A percentile compares a stretch with the other conserved stretches of the same genome.
phyloP scores from a whole-genome alignment of 306 rosid species.

The Dalbergia oliveri region DNA sequence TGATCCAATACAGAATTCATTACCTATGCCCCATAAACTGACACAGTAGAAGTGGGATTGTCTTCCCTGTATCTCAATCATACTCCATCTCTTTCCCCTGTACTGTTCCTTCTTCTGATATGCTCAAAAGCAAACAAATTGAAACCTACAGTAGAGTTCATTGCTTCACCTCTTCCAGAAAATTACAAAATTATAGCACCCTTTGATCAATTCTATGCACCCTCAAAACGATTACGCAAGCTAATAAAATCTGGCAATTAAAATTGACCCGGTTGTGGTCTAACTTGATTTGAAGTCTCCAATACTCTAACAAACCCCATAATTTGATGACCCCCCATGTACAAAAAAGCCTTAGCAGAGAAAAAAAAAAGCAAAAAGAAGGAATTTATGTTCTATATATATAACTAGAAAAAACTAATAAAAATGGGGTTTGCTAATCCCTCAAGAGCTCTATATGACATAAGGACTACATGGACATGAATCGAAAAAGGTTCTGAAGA shows the following conservation, averaged over 20 bases:
- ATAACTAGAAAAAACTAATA: not conserved
- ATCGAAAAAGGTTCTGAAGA: not conserved
- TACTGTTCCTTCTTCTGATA: slow-evolving; percentile 26
- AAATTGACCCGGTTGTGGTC: slow-evolving; percentile 6
- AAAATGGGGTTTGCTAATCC: slow-evolving; percentile 39
- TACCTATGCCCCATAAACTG: slow-evolving; percentile 4
- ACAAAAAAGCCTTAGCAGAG: slow-evolving; percentile 38
- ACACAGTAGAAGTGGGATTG: slow-evolving; percentile 42
- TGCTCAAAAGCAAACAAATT: slow-evolving; percentile 33
- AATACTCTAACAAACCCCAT: slow-evolving; percentile 9
- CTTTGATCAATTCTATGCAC: slow-evolving; percentile 10
- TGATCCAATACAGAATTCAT: slow-evolving; percentile 40
- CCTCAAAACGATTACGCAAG: slow-evolving; percentile 1
- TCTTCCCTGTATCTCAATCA: slow-evolving; percentile 15
- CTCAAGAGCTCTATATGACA: not conserved
- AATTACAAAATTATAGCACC: slow-evolving; percentile 31
- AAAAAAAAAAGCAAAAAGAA: not conserved
- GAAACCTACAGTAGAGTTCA: slow-evolving; percentile 23
- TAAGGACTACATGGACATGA: slow-evolving; percentile 20
- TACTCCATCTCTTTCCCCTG: not conserved
- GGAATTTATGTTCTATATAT: slow-evolving; percentile 9
- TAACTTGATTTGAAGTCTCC: slow-evolving; percentile 24
- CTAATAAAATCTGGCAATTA: not conserved
- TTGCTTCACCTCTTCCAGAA: slow-evolving; percentile 36
- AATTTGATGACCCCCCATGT: slow-evolving; percentile 25